phyloP scores from a whole-genome alignment of 1,284 basidiomycete species.

The Cystobasidiaceae sp. region DNA sequence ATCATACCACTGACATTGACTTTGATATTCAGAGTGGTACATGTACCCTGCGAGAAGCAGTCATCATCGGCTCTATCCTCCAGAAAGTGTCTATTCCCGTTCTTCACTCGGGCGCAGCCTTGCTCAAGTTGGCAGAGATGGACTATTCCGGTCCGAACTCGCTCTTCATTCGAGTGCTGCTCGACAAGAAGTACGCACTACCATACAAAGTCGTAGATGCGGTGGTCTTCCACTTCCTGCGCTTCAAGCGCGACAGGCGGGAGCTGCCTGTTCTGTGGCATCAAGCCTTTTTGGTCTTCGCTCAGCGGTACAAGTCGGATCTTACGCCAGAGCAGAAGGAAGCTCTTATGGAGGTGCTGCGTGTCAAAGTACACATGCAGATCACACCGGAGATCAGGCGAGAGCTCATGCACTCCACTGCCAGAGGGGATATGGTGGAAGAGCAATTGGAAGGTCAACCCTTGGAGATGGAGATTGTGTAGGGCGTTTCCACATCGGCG shows the following conservation, averaged over 20 bases:
- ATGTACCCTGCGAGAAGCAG: conserved; percentile 90
- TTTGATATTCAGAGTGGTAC: conserved; percentile 53
- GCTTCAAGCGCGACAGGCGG: conserved; percentile 59
- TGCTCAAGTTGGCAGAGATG: conserved; percentile 91
- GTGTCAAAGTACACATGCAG: conserved; percentile 78
- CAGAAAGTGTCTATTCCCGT: conserved; percentile 90
- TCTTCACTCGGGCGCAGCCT: conserved; percentile 90
- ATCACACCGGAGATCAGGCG: conserved; percentile 86
- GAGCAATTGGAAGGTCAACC: conserved; percentile 27
- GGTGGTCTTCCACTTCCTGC: conserved; percentile 95
- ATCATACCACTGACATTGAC: too few relatives aligned
- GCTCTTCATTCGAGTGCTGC: conserved; percentile 89
- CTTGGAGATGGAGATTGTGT: conserved; percentile 38
- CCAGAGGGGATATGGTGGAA: conserved; percentile 49
- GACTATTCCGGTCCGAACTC: conserved; percentile 93
- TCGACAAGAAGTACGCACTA: conserved; percentile 97
- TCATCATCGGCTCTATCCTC: conserved; percentile 87
- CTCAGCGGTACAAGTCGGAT: conserved; percentile 95
- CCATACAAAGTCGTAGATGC: conserved; percentile 98
- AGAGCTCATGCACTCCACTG: conserved; percentile 58
- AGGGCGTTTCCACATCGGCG: too few relatives aligned
- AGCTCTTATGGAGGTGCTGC: conserved; percentile 86
- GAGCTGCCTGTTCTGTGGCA: conserved; percentile 96
- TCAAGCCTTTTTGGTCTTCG: conserved; percentile 90
- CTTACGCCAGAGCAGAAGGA: conserved; percentile 96